Conservation (phyloP, 306 rosid genomes). For the Morella rubra region DNA sequence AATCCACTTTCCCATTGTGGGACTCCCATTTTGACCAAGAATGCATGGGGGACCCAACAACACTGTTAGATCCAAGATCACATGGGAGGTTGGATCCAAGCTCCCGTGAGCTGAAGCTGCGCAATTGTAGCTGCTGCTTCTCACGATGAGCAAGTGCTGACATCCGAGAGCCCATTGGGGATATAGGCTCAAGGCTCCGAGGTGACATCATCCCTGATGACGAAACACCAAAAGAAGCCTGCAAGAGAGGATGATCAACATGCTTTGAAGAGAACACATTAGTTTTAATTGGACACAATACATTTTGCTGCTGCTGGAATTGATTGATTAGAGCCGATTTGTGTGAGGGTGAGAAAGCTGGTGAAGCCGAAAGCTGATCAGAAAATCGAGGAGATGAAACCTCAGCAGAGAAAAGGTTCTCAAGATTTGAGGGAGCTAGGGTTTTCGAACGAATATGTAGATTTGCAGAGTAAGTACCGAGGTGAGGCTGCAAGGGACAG, state of each 20-base stretch:
- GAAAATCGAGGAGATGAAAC: conserved; percentile 74
- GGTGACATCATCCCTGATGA: conserved; percentile 93
- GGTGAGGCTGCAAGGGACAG: conserved; percentile 56
- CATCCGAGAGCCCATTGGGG: conserved; percentile 68
- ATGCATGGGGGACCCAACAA: conserved; percentile 59
- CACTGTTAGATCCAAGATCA: conserved; percentile 11
- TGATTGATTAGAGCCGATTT: conserved; percentile 72
- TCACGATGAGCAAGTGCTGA: conserved; percentile 63
- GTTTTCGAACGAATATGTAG: conserved; percentile 65
- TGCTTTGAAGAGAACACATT: conserved; percentile 59
- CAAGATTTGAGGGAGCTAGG: conserved; percentile 80
- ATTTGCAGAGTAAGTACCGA: conserved; percentile 41
- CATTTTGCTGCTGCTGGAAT: conserved; percentile 77
- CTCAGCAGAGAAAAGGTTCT: conserved; percentile 75
- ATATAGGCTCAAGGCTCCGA: conserved; percentile 65
- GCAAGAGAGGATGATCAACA: conserved; percentile 62
- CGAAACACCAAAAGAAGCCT: conserved; percentile 63
- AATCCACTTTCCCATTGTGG: conserved; percentile 66
- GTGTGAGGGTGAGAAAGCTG: conserved; percentile 72
- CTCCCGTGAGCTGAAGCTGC: conserved; percentile 69
- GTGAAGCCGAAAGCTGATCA: conserved; percentile 48
- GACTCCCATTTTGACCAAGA: conserved; percentile 88
- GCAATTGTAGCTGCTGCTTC: conserved; percentile 60
- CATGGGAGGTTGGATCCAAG: conserved; percentile 55
- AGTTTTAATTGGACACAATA: conserved; percentile 74